A percentile compares a stretch with the other conserved stretches of the same genome.
These are phyloP conservation scores for Discostella pseudostelligera DNA, from an alignment of 108 stramenopile species.

Conservation along the genomic window DNA sequence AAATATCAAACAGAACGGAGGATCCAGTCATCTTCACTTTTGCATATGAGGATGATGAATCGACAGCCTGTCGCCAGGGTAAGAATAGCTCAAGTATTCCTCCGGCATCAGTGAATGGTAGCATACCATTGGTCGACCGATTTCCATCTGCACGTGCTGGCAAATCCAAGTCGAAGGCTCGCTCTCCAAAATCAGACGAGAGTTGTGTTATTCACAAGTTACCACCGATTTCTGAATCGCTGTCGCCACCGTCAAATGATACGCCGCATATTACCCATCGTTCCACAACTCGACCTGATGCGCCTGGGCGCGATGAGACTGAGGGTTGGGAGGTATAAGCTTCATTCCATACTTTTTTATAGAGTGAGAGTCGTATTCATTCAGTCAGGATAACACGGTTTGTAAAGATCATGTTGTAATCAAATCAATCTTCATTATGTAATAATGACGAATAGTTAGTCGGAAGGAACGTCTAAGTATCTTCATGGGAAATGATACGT, in stretches of 20 bases:
- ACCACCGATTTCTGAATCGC: constrained; percentile 6
- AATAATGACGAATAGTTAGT: too few relatives aligned
- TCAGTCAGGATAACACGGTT: too few relatives aligned
- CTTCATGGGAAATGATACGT: too few relatives aligned
- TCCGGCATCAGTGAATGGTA: background rate
- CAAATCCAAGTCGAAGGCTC: background rate
- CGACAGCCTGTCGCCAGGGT: background rate
- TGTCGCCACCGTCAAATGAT: background rate
- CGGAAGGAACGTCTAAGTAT: too few relatives aligned
- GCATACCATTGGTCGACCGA: constrained; percentile 1
- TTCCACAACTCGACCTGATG: background rate
- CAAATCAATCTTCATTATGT: too few relatives aligned
- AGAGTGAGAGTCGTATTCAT: too few relatives aligned
- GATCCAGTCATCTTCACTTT: background rate
- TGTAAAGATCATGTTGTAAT: too few relatives aligned
- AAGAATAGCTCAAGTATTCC: too few relatives aligned
- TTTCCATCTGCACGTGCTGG: background rate
- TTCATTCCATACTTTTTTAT: too few relatives aligned
- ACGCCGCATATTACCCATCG: constrained; percentile 1
- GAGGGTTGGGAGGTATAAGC: background rate
- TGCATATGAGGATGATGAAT: background rate
- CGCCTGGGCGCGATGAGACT: background rate
- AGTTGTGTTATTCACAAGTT: background rate
- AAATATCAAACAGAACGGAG: background rate
- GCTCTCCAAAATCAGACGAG: background rate